Conservation (phyloP, 305 asterid species). For the Fraxinus nigra region DNA sequence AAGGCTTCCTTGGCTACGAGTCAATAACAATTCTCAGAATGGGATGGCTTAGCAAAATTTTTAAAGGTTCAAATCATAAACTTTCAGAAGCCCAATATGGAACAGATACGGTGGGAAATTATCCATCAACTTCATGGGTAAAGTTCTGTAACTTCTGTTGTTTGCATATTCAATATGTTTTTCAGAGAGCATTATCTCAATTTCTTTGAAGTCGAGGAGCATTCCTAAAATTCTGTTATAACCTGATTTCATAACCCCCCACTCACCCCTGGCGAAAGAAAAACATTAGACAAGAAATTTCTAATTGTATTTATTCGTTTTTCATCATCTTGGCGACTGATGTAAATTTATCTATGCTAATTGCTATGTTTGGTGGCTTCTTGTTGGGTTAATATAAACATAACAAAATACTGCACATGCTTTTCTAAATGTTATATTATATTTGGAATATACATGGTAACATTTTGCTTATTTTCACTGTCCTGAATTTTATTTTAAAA, state of each 20-base stretch:
- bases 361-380: slow-evolving; percentile 1
- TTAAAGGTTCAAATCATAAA: slow-evolving; percentile 66
- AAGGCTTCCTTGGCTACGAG: slow-evolving; percentile 33
- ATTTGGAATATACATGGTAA: neutral
- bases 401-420: neutral
- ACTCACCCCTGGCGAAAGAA: neutral
- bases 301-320: neutral
- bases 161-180: slow-evolving; percentile 7
- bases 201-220: neutral
- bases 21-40: slow-evolving; percentile 36
- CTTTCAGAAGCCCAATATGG: slow-evolving; percentile 62
- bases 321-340: neutral
- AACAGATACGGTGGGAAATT: slow-evolving; percentile 49
- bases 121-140: slow-evolving; percentile 68
- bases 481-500: neutral
- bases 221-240: neutral
- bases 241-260: neutral
- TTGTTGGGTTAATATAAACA: neutral
- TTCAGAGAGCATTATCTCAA: neutral
- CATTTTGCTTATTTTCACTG: neutral
- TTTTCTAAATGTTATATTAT: neutral
- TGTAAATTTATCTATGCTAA: slow-evolving; percentile 1
- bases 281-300: neutral
- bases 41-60: slow-evolving; percentile 94
- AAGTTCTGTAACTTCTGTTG: slow-evolving; percentile 23